Evolutionary conservation across 345 rosid species (phyloP).

Genomic region (Eucalyptus microcorys): DNA sequence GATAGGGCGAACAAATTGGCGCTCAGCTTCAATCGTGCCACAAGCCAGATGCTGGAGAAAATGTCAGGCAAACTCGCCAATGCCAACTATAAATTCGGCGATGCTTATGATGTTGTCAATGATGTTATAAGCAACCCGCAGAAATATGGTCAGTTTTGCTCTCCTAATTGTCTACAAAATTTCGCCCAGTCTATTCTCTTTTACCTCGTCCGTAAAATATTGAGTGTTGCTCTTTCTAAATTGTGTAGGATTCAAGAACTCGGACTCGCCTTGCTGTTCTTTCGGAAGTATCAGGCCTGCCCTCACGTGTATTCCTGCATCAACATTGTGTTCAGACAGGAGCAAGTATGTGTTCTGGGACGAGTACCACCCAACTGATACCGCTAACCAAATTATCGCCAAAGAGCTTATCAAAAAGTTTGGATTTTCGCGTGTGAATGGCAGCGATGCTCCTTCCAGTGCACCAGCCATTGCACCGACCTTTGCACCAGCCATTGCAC

Average conservation of each 20-base stretch:
- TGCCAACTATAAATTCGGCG: slow-evolving; percentile 66
- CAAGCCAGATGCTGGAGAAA: slow-evolving; percentile 21
- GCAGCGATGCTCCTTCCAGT: slow-evolving; percentile 16
- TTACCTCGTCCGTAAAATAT: not conserved
- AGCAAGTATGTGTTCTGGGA: slow-evolving; percentile 96
- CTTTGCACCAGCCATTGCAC: slow-evolving; percentile 11
- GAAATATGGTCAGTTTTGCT: slow-evolving; percentile 40
- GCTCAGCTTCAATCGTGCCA: slow-evolving; percentile 46
- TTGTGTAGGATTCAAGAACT: slow-evolving; percentile 54
- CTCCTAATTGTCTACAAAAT: not conserved
- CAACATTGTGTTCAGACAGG: slow-evolving; percentile 69
- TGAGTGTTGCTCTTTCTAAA: not conserved
- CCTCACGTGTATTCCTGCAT: slow-evolving; percentile 77
- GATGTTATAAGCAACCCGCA: slow-evolving; percentile 56
- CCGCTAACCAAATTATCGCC: slow-evolving; percentile 72
- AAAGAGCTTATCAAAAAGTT: slow-evolving; percentile 71
- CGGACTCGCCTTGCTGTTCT: slow-evolving; percentile 89
- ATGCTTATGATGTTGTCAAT: slow-evolving; percentile 72
- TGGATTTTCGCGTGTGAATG: slow-evolving; percentile 26
- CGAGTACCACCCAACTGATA: slow-evolving; percentile 89
- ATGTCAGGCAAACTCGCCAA: slow-evolving; percentile 28
- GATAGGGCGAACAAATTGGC: slow-evolving; percentile 65
- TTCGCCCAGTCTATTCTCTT: not conserved
- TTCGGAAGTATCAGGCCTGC: slow-evolving; percentile 80
- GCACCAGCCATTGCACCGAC: slow-evolving; percentile 18